Base-by-base conservation (phyloP, 1,139 yeast genomes). In the Protomyces inouyei region DNA sequence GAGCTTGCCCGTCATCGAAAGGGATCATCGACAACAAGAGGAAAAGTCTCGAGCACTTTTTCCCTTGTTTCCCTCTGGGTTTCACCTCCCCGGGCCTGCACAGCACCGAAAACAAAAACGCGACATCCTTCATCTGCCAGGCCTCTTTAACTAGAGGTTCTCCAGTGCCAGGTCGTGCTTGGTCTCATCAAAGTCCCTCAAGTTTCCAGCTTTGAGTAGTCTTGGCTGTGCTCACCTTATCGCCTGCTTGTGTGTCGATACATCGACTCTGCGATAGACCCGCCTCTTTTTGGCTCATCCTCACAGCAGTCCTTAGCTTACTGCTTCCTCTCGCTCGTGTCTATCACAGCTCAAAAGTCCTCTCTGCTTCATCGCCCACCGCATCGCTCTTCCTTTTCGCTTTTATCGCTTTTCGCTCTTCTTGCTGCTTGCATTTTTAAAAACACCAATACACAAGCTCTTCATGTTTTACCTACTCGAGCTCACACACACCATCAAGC, bases 401-500 rank as follows among this genome's bases (percentile, higher is more conserved):
- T n/a, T 6, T 43, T 43, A 21, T 18, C 10, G 12, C 23, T 43
- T 16, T 43, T 43, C 18, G n/a, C 43, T 43, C 23, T 18, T 43
- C 25, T 43, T n/a, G 16, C 18, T 43, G 25, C 48, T 37, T 43
- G 48, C 48, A 43, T 43, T 18, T 18, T 43, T 18, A 43, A 43
- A 18, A 18, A 43, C 21, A 43, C 48, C 14, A 16, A 14, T 16
- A 12, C 12, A n/a, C 16, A 51, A 48, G 59, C 25, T 45, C 59
- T 23, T 43, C 63, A 59, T 59, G 60, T 67, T 67, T 40, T 65
- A 55, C 52, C 52, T 65, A 68, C 95, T 95, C 77, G 98, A 93
- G 78, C 83, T 93, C 70, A 87, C 97, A 70, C 83, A 95, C 68
- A 91, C 89, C 75, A 82, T 93, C 71, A 91, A 97, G 57, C 85